phyloP scores from a whole-genome alignment of 2,329 filamentous ascomycete species.

The Alternaria brassicicola region DNA sequence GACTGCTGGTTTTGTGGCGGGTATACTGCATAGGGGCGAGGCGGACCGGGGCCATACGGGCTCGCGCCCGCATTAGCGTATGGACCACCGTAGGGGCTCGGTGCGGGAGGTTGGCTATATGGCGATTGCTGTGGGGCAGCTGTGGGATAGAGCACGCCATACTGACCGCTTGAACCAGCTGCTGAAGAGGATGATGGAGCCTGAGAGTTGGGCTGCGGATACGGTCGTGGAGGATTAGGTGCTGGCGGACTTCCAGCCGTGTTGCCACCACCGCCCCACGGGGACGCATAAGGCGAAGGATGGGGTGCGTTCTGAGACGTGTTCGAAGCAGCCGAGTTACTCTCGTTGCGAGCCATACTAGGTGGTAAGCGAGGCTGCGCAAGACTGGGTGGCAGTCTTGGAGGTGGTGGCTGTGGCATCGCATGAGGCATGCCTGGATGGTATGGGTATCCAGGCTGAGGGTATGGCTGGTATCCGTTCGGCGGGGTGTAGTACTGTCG shows the following conservation, averaged over 20 bases:
- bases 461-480: constrained; percentile 39
- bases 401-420: constrained; percentile 38
- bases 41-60: constrained; percentile 35
- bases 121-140: constrained; percentile 32
- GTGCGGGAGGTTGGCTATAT: constrained; percentile 26
- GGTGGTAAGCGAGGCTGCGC: constrained; percentile 45
- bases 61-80: constrained; percentile 39
- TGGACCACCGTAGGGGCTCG: constrained; percentile 38
- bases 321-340: constrained; percentile 29
- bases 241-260: constrained; percentile 33
- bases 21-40: constrained; percentile 39
- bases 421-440: constrained; percentile 41
- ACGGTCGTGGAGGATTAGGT: constrained; percentile 38
- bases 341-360: constrained; percentile 41
- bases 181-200: constrained; percentile 30
- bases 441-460: constrained; percentile 36
- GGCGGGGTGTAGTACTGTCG: constrained; percentile 42
- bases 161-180: constrained; percentile 37
- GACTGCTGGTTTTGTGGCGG: constrained; percentile 28
- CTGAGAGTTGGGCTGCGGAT: constrained; percentile 36
- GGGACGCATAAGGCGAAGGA: constrained; percentile 45
- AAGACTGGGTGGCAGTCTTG: constrained; percentile 38
- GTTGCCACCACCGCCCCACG: constrained; percentile 44
- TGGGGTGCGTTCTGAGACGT: constrained; percentile 35
- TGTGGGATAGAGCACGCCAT: constrained; percentile 44